Evolutionary conservation across 176 grass and related monocot genomes (phyloP).

Genomic region (Musa itinerans): DNA sequence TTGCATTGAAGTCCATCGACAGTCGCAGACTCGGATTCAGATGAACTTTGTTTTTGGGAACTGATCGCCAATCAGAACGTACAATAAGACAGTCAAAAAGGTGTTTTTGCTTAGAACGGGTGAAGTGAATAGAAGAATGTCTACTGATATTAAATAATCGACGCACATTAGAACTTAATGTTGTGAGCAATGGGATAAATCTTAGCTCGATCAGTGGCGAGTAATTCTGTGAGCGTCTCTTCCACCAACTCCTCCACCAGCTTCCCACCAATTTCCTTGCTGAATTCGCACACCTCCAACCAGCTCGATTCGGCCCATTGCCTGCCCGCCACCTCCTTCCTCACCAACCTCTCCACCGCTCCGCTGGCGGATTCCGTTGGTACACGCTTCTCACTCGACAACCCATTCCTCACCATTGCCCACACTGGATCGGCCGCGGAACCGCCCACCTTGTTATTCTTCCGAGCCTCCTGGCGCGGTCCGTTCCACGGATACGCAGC

Average conservation of each 20-base stretch:
- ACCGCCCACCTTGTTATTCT: slow-evolving; percentile 14
- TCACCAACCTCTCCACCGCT: slow-evolving; percentile 59
- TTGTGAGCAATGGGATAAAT: not conserved
- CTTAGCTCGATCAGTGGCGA: not conserved
- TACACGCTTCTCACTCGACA: slow-evolving; percentile 33
- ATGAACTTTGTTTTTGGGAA: no score
- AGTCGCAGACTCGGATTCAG: no score
- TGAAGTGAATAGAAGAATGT: slow-evolving; percentile 12
- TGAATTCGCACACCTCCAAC: slow-evolving; percentile 52
- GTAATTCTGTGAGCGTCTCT: slow-evolving; percentile 47
- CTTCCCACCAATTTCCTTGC: slow-evolving; percentile 33
- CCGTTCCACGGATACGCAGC: slow-evolving; percentile 48
- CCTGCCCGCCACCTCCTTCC: slow-evolving; percentile 41
- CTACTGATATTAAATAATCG: slow-evolving; percentile 7
- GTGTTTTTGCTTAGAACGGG: no score
- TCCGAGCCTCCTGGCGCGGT: slow-evolving; percentile 8
- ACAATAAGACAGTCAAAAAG: no score
- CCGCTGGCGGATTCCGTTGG: slow-evolving; percentile 29
- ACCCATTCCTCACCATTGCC: slow-evolving; percentile 59
- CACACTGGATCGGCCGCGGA: slow-evolving; percentile 30
- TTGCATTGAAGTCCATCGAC: no score
- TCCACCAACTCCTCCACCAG: slow-evolving; percentile 65
- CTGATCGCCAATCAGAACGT: no score
- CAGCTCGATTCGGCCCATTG: slow-evolving; percentile 22
- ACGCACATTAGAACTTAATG: not conserved